These are phyloP conservation scores for Herpotrichia juniperi DNA, from an alignment of 2,329 filamentous ascomycete species.

Conservation along the genomic window DNA sequence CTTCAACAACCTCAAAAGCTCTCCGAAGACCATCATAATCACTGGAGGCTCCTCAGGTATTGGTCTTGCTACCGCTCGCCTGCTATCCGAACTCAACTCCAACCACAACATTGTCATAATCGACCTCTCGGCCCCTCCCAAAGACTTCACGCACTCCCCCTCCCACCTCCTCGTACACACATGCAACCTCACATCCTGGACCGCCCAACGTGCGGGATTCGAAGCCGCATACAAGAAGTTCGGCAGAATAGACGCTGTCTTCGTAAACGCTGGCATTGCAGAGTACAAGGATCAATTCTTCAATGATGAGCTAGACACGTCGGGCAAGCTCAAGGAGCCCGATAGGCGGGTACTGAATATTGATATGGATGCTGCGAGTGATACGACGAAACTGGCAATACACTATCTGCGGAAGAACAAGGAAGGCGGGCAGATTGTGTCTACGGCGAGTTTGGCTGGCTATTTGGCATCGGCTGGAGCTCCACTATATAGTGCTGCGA, in stretches of 20 bases:
- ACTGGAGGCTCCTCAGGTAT: constrained; percentile 51
- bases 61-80: constrained; percentile 47
- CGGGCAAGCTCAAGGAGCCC: constrained; percentile 53
- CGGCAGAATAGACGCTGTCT: constrained; percentile 53
- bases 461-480: constrained; percentile 56
- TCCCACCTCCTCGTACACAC: constrained; percentile 42
- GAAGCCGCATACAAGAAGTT: constrained; percentile 49
- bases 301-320: constrained; percentile 49
- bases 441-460: constrained; percentile 57
- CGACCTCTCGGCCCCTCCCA: constrained; percentile 45
- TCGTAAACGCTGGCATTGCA: constrained; percentile 57
- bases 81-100: constrained; percentile 46
- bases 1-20: constrained; percentile 28
- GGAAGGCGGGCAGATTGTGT: constrained; percentile 52
- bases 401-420: constrained; percentile 52
- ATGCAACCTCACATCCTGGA: constrained; percentile 56
- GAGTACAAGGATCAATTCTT: constrained; percentile 59
- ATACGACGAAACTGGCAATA: constrained; percentile 56
- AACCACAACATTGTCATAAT: constrained; percentile 50
- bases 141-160: constrained; percentile 33
- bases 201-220: constrained; percentile 53
- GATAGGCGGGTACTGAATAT: constrained; percentile 53
- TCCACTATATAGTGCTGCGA: constrained; percentile 57
- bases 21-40: constrained; percentile 43
- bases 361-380: constrained; percentile 54